These are phyloP conservation scores for Hypoxylon sp. DNA, from an alignment of 2,329 filamentous ascomycete genomes.

Conservation along the genomic window DNA sequence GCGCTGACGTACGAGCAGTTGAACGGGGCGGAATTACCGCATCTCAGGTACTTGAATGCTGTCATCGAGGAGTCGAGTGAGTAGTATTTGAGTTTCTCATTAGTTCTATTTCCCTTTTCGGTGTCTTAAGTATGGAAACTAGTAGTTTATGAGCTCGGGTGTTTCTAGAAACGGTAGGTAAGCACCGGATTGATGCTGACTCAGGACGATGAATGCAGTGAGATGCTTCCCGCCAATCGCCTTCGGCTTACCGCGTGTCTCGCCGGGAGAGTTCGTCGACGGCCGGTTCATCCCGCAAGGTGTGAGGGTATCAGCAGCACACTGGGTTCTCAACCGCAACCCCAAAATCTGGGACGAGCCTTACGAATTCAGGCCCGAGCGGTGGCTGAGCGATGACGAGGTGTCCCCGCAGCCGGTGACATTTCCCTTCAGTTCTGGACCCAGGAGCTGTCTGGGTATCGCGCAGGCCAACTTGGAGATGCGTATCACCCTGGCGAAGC, in stretches of 20 bases:
- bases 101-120: background rate
- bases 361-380: conserved; percentile 48
- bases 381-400: conserved; percentile 44
- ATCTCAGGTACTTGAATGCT: conserved; percentile 46
- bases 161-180: background rate
- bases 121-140: background rate
- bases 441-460: conserved; percentile 49
- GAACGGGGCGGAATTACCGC: conserved; percentile 36
- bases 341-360: conserved; percentile 46
- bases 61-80: conserved; percentile 49
- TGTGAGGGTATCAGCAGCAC: conserved; percentile 42
- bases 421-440: conserved; percentile 49
- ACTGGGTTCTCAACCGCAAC: conserved; percentile 48
- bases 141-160: background rate
- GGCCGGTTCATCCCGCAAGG: conserved; percentile 48
- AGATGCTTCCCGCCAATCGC: conserved; percentile 47
- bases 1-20: conserved; percentile 51
- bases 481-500: conserved; percentile 49
- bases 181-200: background rate
- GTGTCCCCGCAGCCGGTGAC: conserved; percentile 9
- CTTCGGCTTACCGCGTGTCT: conserved; percentile 49
- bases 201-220: conserved; percentile 25
- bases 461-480: conserved; percentile 51
- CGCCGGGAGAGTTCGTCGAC: conserved; percentile 49
- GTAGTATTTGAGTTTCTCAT: background rate